Percentiles rank a stretch among this genome's conserved stretches.
phyloP scores from a whole-genome alignment of 345 rosid species.

The Hirschfeldia incana region DNA sequence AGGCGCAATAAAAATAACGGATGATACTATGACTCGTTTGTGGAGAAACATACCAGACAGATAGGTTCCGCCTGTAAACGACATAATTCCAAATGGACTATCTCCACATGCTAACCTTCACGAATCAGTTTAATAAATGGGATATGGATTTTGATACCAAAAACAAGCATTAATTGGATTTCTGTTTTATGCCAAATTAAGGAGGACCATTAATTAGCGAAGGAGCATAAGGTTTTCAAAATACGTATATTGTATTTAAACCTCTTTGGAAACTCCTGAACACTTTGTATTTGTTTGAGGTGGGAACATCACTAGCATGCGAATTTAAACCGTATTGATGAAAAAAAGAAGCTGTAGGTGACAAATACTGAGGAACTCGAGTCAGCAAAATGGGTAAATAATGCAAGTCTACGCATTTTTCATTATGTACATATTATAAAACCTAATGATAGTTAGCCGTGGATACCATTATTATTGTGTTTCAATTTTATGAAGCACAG shows the following conservation, averaged over 20 bases:
- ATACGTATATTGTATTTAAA: not conserved
- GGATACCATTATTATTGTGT: constrained; percentile 3
- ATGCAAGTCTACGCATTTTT: constrained; percentile 7
- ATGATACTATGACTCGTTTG: not conserved
- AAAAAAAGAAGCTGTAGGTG: not conserved
- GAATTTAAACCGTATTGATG: not conserved
- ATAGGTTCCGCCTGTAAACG: not conserved
- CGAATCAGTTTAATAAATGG: no score
- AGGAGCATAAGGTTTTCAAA: not conserved
- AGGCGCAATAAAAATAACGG: not conserved
- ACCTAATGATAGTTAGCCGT: constrained; percentile 17
- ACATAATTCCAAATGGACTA: no score
- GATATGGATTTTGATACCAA: no score
- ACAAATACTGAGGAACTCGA: not conserved
- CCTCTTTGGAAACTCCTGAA: not conserved
- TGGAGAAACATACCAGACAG: not conserved
- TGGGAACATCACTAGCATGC: not conserved
- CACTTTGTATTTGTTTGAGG: not conserved
- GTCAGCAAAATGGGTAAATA: not conserved
- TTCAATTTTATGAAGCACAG: not conserved
- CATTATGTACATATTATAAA: not conserved
- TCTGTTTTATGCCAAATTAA: not conserved
- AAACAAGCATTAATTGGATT: not conserved
- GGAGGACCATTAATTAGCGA: not conserved
- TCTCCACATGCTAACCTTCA: no score